These are phyloP conservation scores for Sextonia rubra DNA, from an alignment of 164 flowering plant species.

Conservation along the genomic window DNA sequence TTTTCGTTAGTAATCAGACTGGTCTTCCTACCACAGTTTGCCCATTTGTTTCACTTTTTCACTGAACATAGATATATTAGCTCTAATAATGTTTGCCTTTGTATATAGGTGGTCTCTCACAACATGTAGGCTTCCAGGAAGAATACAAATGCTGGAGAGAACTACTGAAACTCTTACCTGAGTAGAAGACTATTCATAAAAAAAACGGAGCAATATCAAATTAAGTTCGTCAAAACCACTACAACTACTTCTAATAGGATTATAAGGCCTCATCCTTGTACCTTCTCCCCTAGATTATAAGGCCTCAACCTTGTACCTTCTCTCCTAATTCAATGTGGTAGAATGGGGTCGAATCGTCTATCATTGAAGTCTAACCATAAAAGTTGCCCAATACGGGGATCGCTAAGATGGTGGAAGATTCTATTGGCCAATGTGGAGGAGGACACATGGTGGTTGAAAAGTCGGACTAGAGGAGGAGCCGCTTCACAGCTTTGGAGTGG, in stretches of 20 bases:
- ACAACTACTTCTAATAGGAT: not conserved
- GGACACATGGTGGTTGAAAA: too few species aligned
- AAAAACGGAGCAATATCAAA: too few species aligned
- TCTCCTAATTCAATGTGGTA: constrained; percentile 6
- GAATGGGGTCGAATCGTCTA: not conserved
- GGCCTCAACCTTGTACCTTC: constrained; percentile 14
- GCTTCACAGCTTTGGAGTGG: too few species aligned
- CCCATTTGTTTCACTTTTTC: too few species aligned
- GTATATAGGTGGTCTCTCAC: constrained; percentile 14
- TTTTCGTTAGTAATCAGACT: too few species aligned
- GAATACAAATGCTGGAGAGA: constrained; percentile 15
- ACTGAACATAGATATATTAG: too few species aligned
- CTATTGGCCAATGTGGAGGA: not conserved
- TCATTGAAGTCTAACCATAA: not conserved
- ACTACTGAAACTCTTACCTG: constrained; percentile 11
- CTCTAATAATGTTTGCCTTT: not conserved
- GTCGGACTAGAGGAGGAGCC: too few species aligned
- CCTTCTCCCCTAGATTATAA: constrained; percentile 10
- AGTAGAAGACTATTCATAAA: not conserved
- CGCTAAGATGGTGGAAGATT: constrained; percentile 6
- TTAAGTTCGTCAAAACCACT: too few species aligned
- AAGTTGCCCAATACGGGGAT: not conserved
- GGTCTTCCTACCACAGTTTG: too few species aligned
- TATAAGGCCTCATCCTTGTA: constrained; percentile 11
- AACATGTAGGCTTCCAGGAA: constrained; percentile 19